Evolutionary conservation across 2,329 filamentous ascomycete genomes (phyloP), one percentile per base, ranked within the genome.

Genomic region (Trichophyton rubrum): DNA sequence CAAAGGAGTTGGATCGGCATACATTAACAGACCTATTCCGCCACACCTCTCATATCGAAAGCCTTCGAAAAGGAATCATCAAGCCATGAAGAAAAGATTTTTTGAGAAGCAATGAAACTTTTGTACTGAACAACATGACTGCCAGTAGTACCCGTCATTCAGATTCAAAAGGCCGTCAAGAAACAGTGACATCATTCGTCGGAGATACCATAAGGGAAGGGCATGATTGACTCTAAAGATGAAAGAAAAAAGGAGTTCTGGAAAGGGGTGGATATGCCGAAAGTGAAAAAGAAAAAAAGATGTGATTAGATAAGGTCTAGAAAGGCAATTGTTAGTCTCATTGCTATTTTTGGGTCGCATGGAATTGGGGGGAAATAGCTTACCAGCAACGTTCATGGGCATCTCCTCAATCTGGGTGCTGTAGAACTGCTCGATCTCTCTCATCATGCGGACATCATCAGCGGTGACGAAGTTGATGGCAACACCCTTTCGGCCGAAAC

Each of bases 391-490:
- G 71, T 96, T 96, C 91, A 96, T 96, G 17, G 91, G 91, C 91
- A 96, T 96, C 79, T 96, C 91, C 69, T 96, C 91, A 67, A 96
- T 96, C 78, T 96, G 91, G 55, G 91, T 96, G 15, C 89, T 93
- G 77, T 95, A 95, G 78, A 95, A 95, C 70, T 95, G 78, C 79
- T 99, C 93, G 70, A 99, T 99, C 73, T 99, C 93, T 67, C 93
- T 86, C 70, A 99, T 82, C 72, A 99, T 99, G 72, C 93, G 88
- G 62, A 99, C 93, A 73, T 99, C 93, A 69, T 99, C 93, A 71
- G 89, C 95, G 2, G 93, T 99, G 66, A 99, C 93, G 71, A 99
- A 99, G 80, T 99, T 99, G 82, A 99, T 99, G 41, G 93, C 93
- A 66, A 99, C 93, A 82, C 93, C 93, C 80, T 99, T 99, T 70